Conservation (phyloP, 2,329 filamentous ascomycete species). For the Ceratocystiopsis brevicomis region DNA sequence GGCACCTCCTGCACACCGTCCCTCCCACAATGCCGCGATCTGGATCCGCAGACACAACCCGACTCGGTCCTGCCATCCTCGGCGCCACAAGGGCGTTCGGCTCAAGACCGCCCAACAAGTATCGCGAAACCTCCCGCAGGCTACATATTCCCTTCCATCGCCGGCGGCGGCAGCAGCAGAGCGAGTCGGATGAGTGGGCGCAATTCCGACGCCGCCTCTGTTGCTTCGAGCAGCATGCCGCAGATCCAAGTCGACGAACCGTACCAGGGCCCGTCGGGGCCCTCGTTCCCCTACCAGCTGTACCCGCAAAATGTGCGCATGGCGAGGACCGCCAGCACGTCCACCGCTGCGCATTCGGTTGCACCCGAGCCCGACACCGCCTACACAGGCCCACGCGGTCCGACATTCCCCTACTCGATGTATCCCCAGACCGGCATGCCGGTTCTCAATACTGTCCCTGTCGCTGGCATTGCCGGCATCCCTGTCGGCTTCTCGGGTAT, state of each 20-base stretch:
- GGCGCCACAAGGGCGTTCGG: too few species aligned
- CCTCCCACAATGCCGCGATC: too few species aligned
- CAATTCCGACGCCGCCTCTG: too few species aligned
- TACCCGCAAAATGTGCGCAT: slow-evolving; percentile 63
- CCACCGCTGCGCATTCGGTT: slow-evolving; percentile 13
- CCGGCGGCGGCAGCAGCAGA: not conserved
- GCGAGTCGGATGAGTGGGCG: slow-evolving; percentile 12
- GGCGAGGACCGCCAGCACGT: slow-evolving; percentile 50
- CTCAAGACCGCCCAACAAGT: slow-evolving; percentile 24
- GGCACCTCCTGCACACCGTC: too few species aligned
- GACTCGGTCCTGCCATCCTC: too few species aligned
- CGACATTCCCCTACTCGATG: slow-evolving; percentile 70
- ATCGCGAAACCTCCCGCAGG: slow-evolving; percentile 31
- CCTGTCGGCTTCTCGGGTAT: slow-evolving; percentile 59
- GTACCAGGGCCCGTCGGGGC: slow-evolving; percentile 50
- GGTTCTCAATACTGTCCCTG: slow-evolving; percentile 14
- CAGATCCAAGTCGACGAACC: slow-evolving; percentile 32
- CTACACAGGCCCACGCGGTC: slow-evolving; percentile 42
- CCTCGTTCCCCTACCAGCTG: slow-evolving; percentile 71
- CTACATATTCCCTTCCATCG: not conserved
- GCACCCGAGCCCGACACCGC: slow-evolving; percentile 21
- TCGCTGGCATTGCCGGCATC: slow-evolving; percentile 18
- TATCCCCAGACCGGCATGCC: slow-evolving; percentile 63
- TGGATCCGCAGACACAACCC: too few species aligned
- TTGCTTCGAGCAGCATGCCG: slow-evolving; percentile 11